phyloP scores from a whole-genome alignment of 2,329 filamentous ascomycete species.

The Chaetomiaceae sp. region DNA sequence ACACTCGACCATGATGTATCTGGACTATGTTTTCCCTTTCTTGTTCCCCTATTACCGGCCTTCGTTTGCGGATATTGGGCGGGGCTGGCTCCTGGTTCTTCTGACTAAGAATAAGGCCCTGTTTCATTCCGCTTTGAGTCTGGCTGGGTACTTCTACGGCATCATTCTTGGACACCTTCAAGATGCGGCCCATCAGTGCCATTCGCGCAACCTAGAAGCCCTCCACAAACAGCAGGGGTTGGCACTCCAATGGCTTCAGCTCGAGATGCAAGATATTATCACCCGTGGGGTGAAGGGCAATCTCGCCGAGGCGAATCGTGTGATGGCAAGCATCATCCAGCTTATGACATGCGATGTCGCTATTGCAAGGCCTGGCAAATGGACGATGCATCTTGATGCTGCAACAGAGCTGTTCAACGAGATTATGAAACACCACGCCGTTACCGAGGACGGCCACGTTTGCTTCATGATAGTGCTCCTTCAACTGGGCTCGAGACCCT shows the following conservation, averaged over 20 bases:
- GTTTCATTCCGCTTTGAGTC: constrained; percentile 53
- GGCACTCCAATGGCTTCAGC: constrained; percentile 28
- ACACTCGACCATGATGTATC: constrained; percentile 52
- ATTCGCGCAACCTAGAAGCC: constrained; percentile 18
- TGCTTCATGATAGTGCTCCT: constrained; percentile 26
- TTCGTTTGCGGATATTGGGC: constrained; percentile 50
- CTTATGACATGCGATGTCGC: constrained; percentile 39
- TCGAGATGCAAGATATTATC: constrained; percentile 30
- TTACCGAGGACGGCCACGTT: constrained; percentile 22
- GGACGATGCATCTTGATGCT: constrained; percentile 40
- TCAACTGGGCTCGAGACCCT: constrained; percentile 20
- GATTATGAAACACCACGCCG: constrained; percentile 30
- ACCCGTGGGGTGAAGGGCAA: constrained; percentile 26
- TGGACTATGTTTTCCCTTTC: constrained; percentile 59
- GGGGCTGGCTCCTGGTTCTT: constrained; percentile 56
- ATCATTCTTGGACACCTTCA: constrained; percentile 33
- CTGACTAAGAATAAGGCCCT: constrained; percentile 54
- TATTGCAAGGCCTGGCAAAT: constrained; percentile 36
- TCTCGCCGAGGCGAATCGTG: constrained; percentile 28
- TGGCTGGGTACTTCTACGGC: constrained; percentile 55
- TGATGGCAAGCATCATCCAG: constrained; percentile 40
- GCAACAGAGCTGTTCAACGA: constrained; percentile 40
- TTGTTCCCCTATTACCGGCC: constrained; percentile 61
- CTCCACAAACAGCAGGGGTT: constrained; percentile 32
- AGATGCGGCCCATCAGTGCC: constrained; percentile 17